Percentiles rank a stretch among this genome's conserved stretches.
These are phyloP conservation scores for Helotiales sp. DNA, from an alignment of 2,329 filamentous ascomycete genomes.

Conservation along the genomic window DNA sequence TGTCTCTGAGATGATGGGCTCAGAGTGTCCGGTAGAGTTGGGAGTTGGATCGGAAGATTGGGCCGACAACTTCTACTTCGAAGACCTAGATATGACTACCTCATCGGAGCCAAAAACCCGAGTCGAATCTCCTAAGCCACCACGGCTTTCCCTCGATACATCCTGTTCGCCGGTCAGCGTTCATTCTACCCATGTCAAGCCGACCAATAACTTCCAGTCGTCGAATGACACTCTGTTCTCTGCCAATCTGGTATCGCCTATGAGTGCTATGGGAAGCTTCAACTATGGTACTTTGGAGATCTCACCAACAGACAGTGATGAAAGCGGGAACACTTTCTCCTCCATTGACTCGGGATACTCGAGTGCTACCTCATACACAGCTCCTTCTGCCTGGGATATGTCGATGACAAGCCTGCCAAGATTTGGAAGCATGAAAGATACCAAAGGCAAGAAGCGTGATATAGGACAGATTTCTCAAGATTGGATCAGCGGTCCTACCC, in stretches of 20 bases:
- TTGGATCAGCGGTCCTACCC: slow-evolving; percentile 4
- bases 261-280: slow-evolving; percentile 18
- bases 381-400: slow-evolving; percentile 9
- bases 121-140: slow-evolving; percentile 16
- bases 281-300: slow-evolving; percentile 12
- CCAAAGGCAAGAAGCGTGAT: slow-evolving; percentile 19
- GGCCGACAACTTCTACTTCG: slow-evolving; percentile 22
- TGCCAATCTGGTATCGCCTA: slow-evolving; percentile 17
- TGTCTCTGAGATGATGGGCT: slow-evolving; percentile 29
- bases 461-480: slow-evolving; percentile 12
- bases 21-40: slow-evolving; percentile 24
- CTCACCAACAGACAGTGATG: slow-evolving; percentile 25
- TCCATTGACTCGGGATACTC: slow-evolving; percentile 28
- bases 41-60: slow-evolving; percentile 18
- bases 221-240: slow-evolving; percentile 12
- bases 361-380: slow-evolving; percentile 22
- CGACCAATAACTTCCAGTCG: neutral
- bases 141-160: slow-evolving; percentile 10
- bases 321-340: slow-evolving; percentile 23
- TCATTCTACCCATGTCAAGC: neutral
- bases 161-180: slow-evolving; percentile 7
- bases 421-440: slow-evolving; percentile 16
- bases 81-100: slow-evolving; percentile 18
- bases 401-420: slow-evolving; percentile 13
- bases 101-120: neutral